Conservation (phyloP, 179 eudicot genomes). For the Spinacia oleracea region DNA sequence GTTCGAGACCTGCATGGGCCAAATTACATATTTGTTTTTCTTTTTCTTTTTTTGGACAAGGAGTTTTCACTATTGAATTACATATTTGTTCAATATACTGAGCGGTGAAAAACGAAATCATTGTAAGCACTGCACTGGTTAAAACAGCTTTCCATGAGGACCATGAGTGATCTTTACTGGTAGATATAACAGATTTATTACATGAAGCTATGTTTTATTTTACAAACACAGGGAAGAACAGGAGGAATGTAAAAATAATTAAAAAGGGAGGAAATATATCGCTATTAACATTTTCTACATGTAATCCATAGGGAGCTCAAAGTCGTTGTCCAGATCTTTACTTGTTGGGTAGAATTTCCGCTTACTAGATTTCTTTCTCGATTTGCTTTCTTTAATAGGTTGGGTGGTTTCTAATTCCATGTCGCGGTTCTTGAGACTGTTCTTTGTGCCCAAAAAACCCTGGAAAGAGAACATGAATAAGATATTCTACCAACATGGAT, state of each 20-base stretch:
- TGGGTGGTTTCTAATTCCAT: constrained; percentile 27
- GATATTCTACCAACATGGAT: background rate
- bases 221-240: background rate
- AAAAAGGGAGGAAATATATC: background rate
- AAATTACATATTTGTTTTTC: background rate
- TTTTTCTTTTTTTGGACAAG: no score
- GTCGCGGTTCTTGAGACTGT: constrained; percentile 30
- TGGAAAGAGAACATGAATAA: constrained; percentile 13
- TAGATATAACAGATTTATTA: background rate
- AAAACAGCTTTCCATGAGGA: background rate
- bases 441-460: constrained; percentile 56
- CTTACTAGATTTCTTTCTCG: constrained; percentile 31
- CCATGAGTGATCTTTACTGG: no score
- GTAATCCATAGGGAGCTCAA: constrained; percentile 75
- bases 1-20: constrained; percentile 48
- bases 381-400: constrained; percentile 21
- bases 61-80: no score
- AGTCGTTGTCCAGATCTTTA: constrained; percentile 38
- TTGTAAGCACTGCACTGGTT: no score
- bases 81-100: background rate
- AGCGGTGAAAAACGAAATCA: no score
- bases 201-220: background rate
- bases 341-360: constrained; percentile 25
- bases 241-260: background rate
- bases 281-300: constrained; percentile 12